These are phyloP conservation scores for Russula brevipes DNA, from an alignment of 768 basidiomycete species.

Conservation along the genomic window DNA sequence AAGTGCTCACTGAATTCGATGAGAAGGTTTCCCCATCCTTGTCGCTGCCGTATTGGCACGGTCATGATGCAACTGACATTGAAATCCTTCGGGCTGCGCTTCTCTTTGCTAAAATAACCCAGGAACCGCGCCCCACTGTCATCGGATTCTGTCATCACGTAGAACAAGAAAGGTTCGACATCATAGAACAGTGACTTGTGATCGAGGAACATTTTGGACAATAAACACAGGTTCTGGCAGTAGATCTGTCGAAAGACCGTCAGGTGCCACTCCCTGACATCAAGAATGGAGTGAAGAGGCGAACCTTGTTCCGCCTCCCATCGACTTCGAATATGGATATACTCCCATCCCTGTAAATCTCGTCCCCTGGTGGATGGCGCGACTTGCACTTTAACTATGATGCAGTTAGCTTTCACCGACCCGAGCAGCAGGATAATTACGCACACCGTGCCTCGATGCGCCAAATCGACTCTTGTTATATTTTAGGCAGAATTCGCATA, in stretches of 20 bases:
- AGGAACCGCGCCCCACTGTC: conserved; percentile 90
- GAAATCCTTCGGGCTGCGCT: conserved; percentile 90
- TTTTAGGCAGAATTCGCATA: conserved; percentile 97
- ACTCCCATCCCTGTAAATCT: conserved; percentile 87
- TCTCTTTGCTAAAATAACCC: conserved; percentile 99
- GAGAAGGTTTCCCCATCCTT: conserved; percentile 94
- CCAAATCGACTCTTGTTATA: conserved; percentile 95
- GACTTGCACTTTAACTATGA: conserved; percentile 88
- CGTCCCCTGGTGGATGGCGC: conserved; percentile 94
- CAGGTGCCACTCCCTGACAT: not conserved
- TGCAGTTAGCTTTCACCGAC: conserved; percentile 1
- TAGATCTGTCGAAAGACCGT: conserved; percentile 61
- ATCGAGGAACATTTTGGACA: conserved; percentile 98
- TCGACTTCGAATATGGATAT: conserved; percentile 97
- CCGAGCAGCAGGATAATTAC: conserved; percentile 29
- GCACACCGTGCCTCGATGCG: conserved; percentile 76
- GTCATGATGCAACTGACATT: conserved; percentile 99
- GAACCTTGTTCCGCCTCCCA: conserved; percentile 92
- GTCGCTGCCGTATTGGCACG: conserved; percentile 85
- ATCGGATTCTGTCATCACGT: conserved; percentile 92
- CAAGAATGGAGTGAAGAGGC: not conserved
- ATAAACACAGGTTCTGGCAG: conserved; percentile 94
- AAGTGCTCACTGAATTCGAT: conserved; percentile 91
- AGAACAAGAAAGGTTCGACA: conserved; percentile 98
- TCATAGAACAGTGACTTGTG: conserved; percentile 99